Evolutionary conservation across 768 basidiomycete genomes (phyloP).

Genomic region (Hemileccinum rubropunctum): DNA sequence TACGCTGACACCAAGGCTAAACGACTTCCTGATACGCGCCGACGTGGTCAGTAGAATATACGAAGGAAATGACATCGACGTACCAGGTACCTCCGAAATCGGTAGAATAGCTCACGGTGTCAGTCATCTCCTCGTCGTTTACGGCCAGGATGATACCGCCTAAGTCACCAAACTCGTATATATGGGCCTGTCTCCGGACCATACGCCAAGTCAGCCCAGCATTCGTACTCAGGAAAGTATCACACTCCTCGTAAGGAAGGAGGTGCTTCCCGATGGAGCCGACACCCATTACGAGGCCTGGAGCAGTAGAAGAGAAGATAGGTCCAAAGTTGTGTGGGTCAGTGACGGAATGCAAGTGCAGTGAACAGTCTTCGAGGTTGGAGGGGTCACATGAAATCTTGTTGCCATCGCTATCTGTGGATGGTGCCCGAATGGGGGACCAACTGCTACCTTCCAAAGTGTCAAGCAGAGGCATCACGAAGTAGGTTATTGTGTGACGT

Average conservation of each 20-base stretch:
- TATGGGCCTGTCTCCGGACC: conserved; percentile 72
- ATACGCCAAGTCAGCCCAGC: conserved; percentile 86
- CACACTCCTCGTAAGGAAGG: conserved; percentile 75
- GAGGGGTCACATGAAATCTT: conserved; percentile 59
- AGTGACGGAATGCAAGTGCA: conserved; percentile 93
- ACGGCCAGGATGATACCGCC: conserved; percentile 78
- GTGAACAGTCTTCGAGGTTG: conserved; percentile 62
- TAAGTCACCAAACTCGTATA: conserved; percentile 95
- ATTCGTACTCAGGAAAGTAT: conserved; percentile 91
- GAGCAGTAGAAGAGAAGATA: conserved; percentile 92
- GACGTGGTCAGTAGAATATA: conserved; percentile 1
- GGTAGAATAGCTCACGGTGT: conserved; percentile 70
- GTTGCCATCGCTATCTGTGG: conserved; percentile 57
- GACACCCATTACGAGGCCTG: conserved; percentile 96
- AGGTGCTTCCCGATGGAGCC: conserved; percentile 77
- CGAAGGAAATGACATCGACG: conserved; percentile 23
- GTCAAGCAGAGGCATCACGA: neutral
- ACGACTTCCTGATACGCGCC: conserved; percentile 52
- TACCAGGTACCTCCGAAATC: conserved; percentile 86
- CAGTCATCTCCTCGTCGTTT: conserved; percentile 79
- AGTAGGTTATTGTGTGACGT: conserved; percentile 1
- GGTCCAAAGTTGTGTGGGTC: conserved; percentile 91
- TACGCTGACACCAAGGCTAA: conserved; percentile 66
- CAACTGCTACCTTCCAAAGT: conserved; percentile 62
- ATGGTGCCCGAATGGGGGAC: conserved; percentile 61